Base-by-base conservation (phyloP, 768 basidiomycete species). In the Butyriboletus loyo region DNA sequence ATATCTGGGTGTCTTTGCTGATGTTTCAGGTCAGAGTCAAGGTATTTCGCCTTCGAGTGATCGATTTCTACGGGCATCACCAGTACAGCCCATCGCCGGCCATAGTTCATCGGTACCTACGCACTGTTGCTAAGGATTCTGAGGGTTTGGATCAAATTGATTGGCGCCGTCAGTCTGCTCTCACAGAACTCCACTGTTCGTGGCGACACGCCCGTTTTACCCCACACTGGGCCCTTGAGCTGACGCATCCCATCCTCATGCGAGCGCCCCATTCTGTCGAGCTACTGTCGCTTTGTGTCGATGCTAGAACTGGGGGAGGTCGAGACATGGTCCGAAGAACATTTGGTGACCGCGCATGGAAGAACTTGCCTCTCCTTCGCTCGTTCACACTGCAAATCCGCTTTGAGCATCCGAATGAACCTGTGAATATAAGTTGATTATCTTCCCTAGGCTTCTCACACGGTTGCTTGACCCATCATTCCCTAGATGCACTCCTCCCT, bases 41-140 rank as follows among this genome's bases (percentile, higher is more conserved):
- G 48, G 51, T 58, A 30, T 11, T 53, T 14, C 34, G 24, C 13
- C 51, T 63, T n/a, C n/a, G 15, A 22, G 46, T 55, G 35, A 9
- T 9, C 7, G 0, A 27, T 2, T 50, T 44, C 36, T 2, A 0
- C 1, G 35, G 21, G 0, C 0, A n/a, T 28, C 1, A 1, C 10
- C 47, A 51, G n/a, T n/a, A n/a, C n/a, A n/a, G 0, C 44, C 30
- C 5, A 7, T 38, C 0, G 50, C 28, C 28, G n/a, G 47, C 37
- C n/a, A 22, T 62, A 2, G 44, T 50, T 17, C 5, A 32, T 25
- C 52, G 3, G 27, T 25, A 14, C 8, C 15, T 59, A 9, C 47
- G 43, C 41, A 19, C 35, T 1, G 38, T 62, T 22, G 11, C 6
- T 2, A 4, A 42, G 15, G 49, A 58, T 41, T 0, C 13, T 5